phyloP scores from a whole-genome alignment of 345 rosid species.

The Populus alba region DNA sequence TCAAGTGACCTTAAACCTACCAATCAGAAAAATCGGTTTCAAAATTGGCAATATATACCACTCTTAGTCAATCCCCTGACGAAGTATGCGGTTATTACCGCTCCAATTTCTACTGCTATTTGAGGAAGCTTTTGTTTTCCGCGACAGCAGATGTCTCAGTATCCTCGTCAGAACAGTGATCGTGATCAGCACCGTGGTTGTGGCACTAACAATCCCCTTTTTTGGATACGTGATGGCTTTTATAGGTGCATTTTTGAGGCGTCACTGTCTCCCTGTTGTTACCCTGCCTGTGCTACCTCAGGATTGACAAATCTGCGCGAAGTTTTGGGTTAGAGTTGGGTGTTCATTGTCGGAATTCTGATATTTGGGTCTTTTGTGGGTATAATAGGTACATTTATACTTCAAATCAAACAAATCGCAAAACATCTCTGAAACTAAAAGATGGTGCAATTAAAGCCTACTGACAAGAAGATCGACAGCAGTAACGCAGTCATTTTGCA shows the following conservation, averaged over 20 bases:
- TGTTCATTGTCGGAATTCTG: conserved; percentile 36
- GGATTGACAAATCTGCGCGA: conserved; percentile 33
- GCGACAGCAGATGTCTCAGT: conserved; percentile 32
- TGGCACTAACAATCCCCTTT: conserved; percentile 58
- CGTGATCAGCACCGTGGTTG: conserved; percentile 48
- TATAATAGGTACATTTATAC: conserved; percentile 46
- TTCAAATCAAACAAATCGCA: conserved; percentile 49
- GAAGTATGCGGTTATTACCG: conserved; percentile 49
- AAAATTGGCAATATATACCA: conserved; percentile 53
- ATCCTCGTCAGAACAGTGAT: conserved; percentile 45
- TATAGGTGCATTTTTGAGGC: conserved; percentile 54
- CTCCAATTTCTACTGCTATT: conserved; percentile 54
- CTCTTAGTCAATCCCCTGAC: conserved; percentile 61
- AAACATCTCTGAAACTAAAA: conserved; percentile 26
- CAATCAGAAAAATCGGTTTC: conserved; percentile 40
- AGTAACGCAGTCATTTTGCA: background rate
- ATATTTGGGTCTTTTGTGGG: conserved; percentile 37
- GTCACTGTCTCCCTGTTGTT: conserved; percentile 46
- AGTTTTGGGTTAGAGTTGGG: conserved; percentile 36
- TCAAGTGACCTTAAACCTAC: conserved; percentile 69
- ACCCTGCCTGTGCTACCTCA: conserved; percentile 66
- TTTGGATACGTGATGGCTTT: conserved; percentile 68
- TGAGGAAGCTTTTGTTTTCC: conserved; percentile 37
- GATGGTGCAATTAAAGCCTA: background rate
- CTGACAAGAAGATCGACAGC: background rate